phyloP scores from a whole-genome alignment of 352 stramenopile genomes.

The Pythium myriotylum region DNA sequence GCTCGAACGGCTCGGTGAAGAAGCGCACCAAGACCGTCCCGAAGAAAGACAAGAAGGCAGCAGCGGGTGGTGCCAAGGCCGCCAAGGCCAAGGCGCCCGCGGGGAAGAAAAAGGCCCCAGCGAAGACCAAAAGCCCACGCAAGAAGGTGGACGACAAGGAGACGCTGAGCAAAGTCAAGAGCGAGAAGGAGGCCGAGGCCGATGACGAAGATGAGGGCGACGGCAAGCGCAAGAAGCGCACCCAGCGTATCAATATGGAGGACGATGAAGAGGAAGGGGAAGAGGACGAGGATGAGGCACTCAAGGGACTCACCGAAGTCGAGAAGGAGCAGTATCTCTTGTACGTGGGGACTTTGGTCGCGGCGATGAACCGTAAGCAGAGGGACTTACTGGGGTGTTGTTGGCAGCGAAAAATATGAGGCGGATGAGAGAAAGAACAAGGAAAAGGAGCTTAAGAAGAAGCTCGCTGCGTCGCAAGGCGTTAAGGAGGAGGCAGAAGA shows the following conservation, averaged over 20 bases:
- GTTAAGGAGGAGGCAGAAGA: constrained; percentile 45
- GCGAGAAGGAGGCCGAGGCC: constrained; percentile 53
- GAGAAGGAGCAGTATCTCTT: constrained; percentile 87
- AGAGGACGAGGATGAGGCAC: constrained; percentile 54
- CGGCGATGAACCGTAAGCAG: not conserved
- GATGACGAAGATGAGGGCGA: constrained; percentile 54
- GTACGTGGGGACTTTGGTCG: constrained; percentile 30
- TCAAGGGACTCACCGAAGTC: constrained; percentile 81
- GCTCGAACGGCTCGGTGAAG: constrained; percentile 38
- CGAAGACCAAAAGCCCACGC: constrained; percentile 23
- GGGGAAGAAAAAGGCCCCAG: constrained; percentile 24
- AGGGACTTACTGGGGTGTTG: not conserved
- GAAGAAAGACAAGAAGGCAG: constrained; percentile 31
- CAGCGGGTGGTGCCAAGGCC: constrained; percentile 41
- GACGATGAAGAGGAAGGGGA: constrained; percentile 53
- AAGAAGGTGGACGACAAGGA: constrained; percentile 39
- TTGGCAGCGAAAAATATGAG: constrained; percentile 77
- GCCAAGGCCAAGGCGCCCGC: constrained; percentile 39
- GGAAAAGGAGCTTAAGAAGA: constrained; percentile 82
- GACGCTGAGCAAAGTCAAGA: constrained; percentile 41
- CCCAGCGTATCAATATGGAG: constrained; percentile 38
- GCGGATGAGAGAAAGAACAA: constrained; percentile 82
- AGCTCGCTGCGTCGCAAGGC: constrained; percentile 60
- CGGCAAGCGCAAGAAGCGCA: constrained; percentile 35
- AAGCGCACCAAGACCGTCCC: constrained; percentile 30